Evolutionary conservation across 352 stramenopile genomes (phyloP).

Genomic region (Phytophthora crassamura): DNA sequence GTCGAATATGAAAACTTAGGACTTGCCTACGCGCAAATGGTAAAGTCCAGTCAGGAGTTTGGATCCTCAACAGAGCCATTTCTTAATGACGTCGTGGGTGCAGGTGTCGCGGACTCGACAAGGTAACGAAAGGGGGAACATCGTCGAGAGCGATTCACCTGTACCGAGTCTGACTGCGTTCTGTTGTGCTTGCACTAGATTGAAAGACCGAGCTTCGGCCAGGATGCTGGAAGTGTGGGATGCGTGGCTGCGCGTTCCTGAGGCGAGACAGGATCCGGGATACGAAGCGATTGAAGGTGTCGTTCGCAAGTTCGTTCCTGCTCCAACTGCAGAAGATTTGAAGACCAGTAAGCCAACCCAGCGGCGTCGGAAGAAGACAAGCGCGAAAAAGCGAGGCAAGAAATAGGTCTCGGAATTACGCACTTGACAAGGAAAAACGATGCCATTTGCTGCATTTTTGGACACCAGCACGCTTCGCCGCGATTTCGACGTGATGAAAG

Average conservation of each 20-base stretch:
- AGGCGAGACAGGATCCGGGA: conserved; percentile 53
- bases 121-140: no score
- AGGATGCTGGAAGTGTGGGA: conserved; percentile 80
- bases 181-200: conserved; percentile 35
- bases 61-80: conserved; percentile 43
- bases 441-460: no score
- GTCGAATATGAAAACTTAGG: conserved; percentile 93
- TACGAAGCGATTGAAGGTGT: conserved; percentile 58
- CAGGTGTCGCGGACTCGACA: conserved; percentile 39
- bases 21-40: conserved; percentile 94
- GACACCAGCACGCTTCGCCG: no score
- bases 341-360: conserved; percentile 10
- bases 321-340: not conserved
- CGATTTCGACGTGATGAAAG: no score
- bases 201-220: conserved; percentile 69
- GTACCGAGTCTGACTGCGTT: not conserved
- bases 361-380: conserved; percentile 26
- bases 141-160: no score
- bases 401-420: not conserved
- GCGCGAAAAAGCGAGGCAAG: conserved; percentile 5
- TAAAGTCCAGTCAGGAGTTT: conserved; percentile 80
- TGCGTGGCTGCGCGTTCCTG: conserved; percentile 59
- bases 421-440: not conserved
- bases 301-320: conserved; percentile 56
- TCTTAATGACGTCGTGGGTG: conserved; percentile 55